A percentile compares a stretch with the other conserved stretches of the same genome.
phyloP scores from a whole-genome alignment of 2,329 filamentous ascomycete genomes.

The Diaporthe eres region DNA sequence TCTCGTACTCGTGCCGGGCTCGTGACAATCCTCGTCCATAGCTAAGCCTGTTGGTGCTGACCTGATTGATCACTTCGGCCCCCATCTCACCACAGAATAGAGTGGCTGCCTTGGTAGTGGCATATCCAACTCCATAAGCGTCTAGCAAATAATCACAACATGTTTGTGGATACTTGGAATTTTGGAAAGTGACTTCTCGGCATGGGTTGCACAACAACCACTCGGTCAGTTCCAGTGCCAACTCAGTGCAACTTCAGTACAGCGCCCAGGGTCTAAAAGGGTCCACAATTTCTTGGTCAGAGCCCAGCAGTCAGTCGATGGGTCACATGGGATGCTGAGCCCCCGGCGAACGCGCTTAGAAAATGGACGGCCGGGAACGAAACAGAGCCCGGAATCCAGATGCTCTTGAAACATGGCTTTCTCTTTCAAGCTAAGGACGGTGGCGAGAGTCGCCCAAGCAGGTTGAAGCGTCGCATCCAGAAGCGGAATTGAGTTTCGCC shows the following conservation, averaged over 20 bases:
- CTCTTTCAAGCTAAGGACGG: slow-evolving; percentile 7
- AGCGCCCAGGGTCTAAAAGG: neutral
- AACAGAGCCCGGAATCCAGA: slow-evolving; percentile 2
- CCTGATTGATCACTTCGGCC: neutral
- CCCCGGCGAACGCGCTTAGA: slow-evolving; percentile 10
- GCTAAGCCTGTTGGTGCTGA: neutral
- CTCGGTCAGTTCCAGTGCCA: neutral
- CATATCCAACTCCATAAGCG: neutral
- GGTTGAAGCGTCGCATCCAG: slow-evolving; percentile 13
- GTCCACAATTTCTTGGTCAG: slow-evolving; percentile 18
- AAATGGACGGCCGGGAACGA: neutral
- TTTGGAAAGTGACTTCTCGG: too few species aligned
- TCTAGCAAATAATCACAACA: too few species aligned
- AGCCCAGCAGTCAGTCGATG: slow-evolving; percentile 1
- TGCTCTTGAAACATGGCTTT: slow-evolving; percentile 31
- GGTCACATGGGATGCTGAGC: neutral
- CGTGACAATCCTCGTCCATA: neutral
- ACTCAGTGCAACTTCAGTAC: neutral
- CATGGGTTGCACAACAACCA: neutral
- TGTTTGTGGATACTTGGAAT: too few species aligned
- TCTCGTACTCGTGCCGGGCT: neutral
- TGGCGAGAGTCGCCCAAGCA: slow-evolving; percentile 21
- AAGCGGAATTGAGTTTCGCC: neutral
- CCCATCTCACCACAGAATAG: neutral
- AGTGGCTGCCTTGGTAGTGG: neutral